Conservation (phyloP, 139 green algal species). For the Choricystis sp. region DNA sequence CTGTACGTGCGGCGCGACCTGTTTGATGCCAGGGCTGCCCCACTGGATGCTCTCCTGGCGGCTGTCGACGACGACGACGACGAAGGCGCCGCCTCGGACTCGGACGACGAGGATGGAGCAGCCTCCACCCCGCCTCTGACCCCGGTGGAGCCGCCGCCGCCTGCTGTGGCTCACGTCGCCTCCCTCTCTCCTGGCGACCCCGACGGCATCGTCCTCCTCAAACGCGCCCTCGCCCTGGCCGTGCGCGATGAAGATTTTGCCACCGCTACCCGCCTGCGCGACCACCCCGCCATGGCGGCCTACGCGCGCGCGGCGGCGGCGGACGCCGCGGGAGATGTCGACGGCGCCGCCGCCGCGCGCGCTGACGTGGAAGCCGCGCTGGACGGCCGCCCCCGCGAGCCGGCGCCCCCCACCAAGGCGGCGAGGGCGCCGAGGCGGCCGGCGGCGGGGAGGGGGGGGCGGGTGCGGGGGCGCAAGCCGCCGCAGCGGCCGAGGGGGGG, state of each 20-base stretch:
- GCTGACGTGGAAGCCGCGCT: neutral
- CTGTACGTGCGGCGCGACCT: neutral
- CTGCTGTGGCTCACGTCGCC: neutral
- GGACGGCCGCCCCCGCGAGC: neutral
- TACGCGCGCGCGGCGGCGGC: no score
- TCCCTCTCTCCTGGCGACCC: neutral
- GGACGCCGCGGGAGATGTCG: no score
- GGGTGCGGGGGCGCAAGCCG: neutral
- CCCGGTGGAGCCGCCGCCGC: neutral
- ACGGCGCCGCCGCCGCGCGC: no score
- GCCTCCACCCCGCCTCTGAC: no score
- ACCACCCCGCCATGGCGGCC: slow-evolving; percentile 11
- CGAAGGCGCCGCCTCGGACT: neutral
- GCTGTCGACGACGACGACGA: neutral
- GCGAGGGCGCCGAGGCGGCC: no score
- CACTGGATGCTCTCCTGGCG: neutral
- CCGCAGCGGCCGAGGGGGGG: neutral
- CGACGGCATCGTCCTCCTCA: neutral
- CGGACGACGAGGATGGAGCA: neutral
- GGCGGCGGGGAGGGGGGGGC: no score
- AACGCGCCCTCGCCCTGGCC: slow-evolving; percentile 3
- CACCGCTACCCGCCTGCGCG: slow-evolving; percentile 12
- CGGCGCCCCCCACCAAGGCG: neutral
- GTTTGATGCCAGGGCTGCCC: neutral
- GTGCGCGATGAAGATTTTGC: slow-evolving; percentile 28